A percentile compares a stretch with the other conserved stretches of the same genome.
phyloP scores from a whole-genome alignment of 345 rosid genomes.

The Eucalyptus albens region DNA sequence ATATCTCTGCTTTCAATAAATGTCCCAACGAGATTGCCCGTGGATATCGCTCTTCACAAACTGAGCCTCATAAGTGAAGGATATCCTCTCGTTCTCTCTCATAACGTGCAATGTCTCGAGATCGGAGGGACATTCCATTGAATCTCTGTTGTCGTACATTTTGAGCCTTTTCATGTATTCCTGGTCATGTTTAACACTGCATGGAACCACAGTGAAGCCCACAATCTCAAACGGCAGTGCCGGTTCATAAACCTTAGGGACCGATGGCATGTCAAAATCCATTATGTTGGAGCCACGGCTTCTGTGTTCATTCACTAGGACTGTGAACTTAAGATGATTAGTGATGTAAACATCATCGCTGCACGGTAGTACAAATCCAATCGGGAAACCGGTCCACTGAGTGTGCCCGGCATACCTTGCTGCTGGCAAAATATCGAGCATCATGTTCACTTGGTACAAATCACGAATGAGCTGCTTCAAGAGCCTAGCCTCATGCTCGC shows the following conservation, averaged over 20 bases:
- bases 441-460: slow-evolving; percentile 1
- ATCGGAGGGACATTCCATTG: neutral
- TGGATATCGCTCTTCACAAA: neutral
- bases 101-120: neutral
- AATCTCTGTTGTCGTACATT: neutral
- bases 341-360: neutral
- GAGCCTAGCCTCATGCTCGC: neutral
- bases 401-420: neutral
- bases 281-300: neutral
- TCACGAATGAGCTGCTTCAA: neutral
- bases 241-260: neutral
- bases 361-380: neutral
- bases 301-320: neutral
- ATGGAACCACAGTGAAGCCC: slow-evolving; percentile 27
- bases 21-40: neutral
- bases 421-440: neutral
- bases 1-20: neutral
- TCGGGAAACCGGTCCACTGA: neutral
- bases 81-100: slow-evolving; percentile 2
- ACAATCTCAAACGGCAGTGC: slow-evolving; percentile 9
- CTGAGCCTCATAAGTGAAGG: neutral
- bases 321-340: slow-evolving; percentile 1
- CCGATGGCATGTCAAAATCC: neutral
- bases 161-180: slow-evolving; percentile 10
- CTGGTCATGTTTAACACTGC: slow-evolving; percentile 13